Evolutionary conservation across 2,329 filamentous ascomycete genomes (phyloP).

Genomic region (Botrytis fragariae): DNA sequence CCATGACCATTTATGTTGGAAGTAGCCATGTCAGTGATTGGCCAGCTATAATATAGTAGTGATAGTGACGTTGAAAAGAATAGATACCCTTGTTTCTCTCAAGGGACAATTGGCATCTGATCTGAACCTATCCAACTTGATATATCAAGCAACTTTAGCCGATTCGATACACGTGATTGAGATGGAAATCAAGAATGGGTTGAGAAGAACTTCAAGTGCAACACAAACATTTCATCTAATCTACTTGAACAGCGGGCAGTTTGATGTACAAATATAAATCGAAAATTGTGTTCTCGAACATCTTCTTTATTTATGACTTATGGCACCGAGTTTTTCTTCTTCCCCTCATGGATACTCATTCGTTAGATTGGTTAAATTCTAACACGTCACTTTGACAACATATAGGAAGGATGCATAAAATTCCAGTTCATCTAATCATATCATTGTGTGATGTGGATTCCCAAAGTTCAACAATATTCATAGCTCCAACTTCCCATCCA

Average conservation of each 20-base stretch:
- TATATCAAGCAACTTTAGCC: background rate
- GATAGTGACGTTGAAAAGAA: conserved; percentile 14
- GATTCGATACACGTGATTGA: conserved; percentile 1
- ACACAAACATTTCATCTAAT: conserved; percentile 3
- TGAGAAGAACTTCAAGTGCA: background rate
- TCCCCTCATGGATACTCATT: background rate
- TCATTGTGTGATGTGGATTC: background rate
- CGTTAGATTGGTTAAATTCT: background rate
- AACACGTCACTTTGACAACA: conserved; percentile 15
- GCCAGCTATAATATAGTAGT: background rate
- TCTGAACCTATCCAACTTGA: conserved; percentile 4
- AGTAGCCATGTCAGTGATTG: conserved; percentile 29
- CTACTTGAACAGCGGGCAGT: background rate
- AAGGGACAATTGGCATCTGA: conserved; percentile 20
- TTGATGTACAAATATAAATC: background rate
- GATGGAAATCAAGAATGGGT: background rate
- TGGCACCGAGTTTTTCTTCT: background rate
- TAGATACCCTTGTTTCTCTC: conserved; percentile 14
- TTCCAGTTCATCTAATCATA: background rate
- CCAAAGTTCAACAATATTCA: background rate
- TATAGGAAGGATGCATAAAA: background rate
- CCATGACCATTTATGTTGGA: conserved; percentile 31
- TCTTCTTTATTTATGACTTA: background rate
- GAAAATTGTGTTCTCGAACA: background rate
- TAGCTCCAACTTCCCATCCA: background rate